Percentiles rank a stretch among this genome's conserved stretches.
phyloP scores from a whole-genome alignment of 176 grass and related monocot genomes.

The Pharus latifolius region DNA sequence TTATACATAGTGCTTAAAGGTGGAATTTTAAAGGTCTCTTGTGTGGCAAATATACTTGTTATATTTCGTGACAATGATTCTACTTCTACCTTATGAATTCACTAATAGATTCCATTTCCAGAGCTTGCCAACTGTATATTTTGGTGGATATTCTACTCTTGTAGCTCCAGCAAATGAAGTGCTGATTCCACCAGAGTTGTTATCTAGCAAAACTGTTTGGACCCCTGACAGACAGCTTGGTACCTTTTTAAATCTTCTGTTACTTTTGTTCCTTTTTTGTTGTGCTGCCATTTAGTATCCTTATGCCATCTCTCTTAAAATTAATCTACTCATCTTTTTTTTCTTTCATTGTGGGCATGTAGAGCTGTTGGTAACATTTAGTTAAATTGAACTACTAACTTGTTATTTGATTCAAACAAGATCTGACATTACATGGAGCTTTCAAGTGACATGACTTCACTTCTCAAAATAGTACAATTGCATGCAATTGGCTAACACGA shows the following conservation, averaged over 20 bases:
- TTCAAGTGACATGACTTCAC: too few species aligned
- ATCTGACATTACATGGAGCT: background rate
- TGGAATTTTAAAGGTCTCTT: background rate
- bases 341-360: background rate
- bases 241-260: conserved; percentile 16
- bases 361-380: background rate
- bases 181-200: conserved; percentile 54
- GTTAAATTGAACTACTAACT: background rate
- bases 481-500: background rate
- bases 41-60: background rate
- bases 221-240: conserved; percentile 56
- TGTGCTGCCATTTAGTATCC: background rate
- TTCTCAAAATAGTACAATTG: background rate
- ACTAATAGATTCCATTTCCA: conserved; percentile 22
- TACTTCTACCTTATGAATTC: background rate
- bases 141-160: conserved; percentile 47
- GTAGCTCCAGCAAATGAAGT: conserved; percentile 38
- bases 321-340: background rate
- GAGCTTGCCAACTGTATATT: conserved; percentile 19
- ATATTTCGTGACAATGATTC: background rate
- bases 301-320: background rate
- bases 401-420: background rate
- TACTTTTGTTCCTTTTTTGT: background rate
- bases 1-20: background rate
- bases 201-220: conserved; percentile 48